A percentile compares a stretch with the other conserved stretches of the same genome.
These are phyloP conservation scores for Scheffersomyces spartinae DNA, from an alignment of 805 yeast genomes.

Conservation along the genomic window DNA sequence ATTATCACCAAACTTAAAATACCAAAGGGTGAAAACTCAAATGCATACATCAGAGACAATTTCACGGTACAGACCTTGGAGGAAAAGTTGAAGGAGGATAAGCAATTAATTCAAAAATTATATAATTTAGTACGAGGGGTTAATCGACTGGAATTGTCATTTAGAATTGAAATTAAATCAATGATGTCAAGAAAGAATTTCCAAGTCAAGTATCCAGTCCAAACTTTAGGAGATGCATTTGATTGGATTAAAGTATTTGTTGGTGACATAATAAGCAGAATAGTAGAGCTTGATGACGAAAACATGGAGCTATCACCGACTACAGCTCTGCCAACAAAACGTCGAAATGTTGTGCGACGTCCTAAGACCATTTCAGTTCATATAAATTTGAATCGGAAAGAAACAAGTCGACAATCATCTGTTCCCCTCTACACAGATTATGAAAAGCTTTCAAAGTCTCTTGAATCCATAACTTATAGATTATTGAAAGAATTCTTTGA, in stretches of 20 bases:
- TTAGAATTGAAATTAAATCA: conserved; percentile 57
- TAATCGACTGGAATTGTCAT: conserved; percentile 39
- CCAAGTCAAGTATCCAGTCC: conserved; percentile 40
- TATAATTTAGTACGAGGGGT: conserved; percentile 58
- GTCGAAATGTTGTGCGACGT: conserved; percentile 20
- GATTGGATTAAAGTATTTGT: conserved; percentile 79
- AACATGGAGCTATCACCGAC: conserved; percentile 15
- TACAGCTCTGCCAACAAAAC: conserved; percentile 9
- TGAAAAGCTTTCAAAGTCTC: no score
- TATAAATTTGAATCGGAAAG: no score
- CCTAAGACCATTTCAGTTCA: conserved; percentile 46
- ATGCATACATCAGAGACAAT: conserved; percentile 37
- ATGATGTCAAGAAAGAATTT: conserved; percentile 88
- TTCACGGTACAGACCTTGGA: conserved; percentile 20
- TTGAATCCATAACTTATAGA: conserved; percentile 19
- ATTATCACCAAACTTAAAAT: conserved; percentile 38
- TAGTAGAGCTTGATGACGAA: conserved; percentile 69
- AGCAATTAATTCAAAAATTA: conserved; percentile 41
- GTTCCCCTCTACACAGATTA: no score
- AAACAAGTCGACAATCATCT: no score
- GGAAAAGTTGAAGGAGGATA: conserved; percentile 24
- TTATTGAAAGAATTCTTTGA: conserved; percentile 30
- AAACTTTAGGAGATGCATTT: conserved; percentile 40
- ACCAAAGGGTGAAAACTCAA: conserved; percentile 35
- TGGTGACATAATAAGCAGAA: conserved; percentile 63